A percentile compares a stretch with the other conserved stretches of the same genome.
Conservation (phyloP, 495 filamentous ascomycete genomes). For the Talaromyces nanjingensis region DNA sequence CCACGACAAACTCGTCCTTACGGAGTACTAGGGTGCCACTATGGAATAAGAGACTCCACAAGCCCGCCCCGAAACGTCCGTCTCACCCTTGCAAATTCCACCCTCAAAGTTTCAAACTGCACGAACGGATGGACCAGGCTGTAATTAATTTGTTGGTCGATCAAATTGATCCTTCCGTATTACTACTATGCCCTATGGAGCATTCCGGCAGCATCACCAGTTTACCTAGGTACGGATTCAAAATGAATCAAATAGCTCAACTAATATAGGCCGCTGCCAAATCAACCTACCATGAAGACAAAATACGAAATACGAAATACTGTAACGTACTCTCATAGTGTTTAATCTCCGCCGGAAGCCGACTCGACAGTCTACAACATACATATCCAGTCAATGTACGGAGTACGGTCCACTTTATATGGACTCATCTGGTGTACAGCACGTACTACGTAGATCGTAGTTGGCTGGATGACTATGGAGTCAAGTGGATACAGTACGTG, state of each 20-base stretch:
- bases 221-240: not conserved
- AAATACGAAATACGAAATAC: no score
- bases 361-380: no score
- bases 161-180: not conserved
- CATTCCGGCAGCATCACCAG: not conserved
- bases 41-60: not conserved
- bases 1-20: not conserved
- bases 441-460: no score
- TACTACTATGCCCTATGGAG: not conserved
- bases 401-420: no score
- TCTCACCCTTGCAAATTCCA: not conserved
- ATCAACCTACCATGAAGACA: no score
- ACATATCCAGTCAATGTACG: no score
- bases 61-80: not conserved
- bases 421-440: no score
- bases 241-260: not conserved
- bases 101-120: not conserved
- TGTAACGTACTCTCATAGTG: no score
- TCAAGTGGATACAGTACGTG: no score
- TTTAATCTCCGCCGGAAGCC: no score
- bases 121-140: not conserved
- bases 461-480: no score
- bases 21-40: not conserved
- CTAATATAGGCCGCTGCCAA: not conserved
- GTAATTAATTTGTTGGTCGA: not conserved